Evolutionary conservation across 352 stramenopile species (phyloP), one percentile per base, ranked within the genome.

Genomic region (Bremia lactucae): DNA sequence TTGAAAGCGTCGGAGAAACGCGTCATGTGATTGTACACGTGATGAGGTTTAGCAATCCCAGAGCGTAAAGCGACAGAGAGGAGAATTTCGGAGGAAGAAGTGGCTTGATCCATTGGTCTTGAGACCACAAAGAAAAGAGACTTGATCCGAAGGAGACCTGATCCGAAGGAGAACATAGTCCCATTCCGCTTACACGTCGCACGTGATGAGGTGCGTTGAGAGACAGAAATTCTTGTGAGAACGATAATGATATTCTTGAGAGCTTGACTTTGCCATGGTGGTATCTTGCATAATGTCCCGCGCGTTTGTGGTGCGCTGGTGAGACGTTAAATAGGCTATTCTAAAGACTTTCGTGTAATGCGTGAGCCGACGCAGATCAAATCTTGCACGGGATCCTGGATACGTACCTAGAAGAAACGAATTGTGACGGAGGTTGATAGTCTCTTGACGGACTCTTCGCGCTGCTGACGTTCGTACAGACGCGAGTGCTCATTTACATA

Each of bases 351-450:
- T 47, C 35, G 48, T 31, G 36, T 11, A 21, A 48, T 6, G 6
- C 44, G 6, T 48, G 41, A 11, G 9, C 25, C 33, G n/a, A n/a
- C n/a, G n/a, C n/a, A n/a, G n/a, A n/a, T n/a, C n/a, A n/a, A n/a
- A 16, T 11, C 28, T 10, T 24, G 7, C n/a, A 18, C 11, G 1
- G 34, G 14, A 16, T 8, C 28, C 31, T 38, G n/a, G 9, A 28
- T 26, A 15, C 19, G 40, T 49, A 48, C 31, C 47, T 73, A 77
- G 31, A 68, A 69, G 40, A 77, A 77, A 16, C 66, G 66, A 57
- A 78, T 72, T 1, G 63, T 45, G 28, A 72, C 63, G 9, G 66
- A 69, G 19, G 63, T 72, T 24, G 60, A 55, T 14, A 65, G 45
- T 37, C 44, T 47, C 36, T 46, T 43, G 21, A 58, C 46, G 15